phyloP scores from a whole-genome alignment of 352 stramenopile genomes.

The Salisapilia sapeloensis region DNA sequence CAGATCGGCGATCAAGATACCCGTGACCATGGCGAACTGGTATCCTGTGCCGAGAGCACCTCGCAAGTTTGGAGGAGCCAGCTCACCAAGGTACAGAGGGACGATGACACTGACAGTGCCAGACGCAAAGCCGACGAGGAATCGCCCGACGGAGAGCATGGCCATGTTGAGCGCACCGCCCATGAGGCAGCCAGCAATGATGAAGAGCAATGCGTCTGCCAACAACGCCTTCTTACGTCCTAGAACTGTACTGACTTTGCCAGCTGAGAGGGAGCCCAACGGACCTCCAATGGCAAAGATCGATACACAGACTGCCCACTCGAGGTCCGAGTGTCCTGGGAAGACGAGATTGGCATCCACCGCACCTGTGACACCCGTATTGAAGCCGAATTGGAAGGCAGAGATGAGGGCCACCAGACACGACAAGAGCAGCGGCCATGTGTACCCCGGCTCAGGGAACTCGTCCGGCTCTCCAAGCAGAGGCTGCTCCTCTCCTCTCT shows the following conservation, averaged over 20 bases:
- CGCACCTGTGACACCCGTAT: conserved; percentile 47
- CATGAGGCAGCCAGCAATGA: conserved; percentile 19
- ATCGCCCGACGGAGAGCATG: conserved; percentile 47
- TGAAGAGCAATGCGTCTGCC: conserved; percentile 23
- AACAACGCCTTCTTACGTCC: conserved; percentile 22
- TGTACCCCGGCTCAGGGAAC: conserved; percentile 46
- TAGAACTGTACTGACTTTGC: conserved; percentile 13
- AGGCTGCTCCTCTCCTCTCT: conserved; percentile 6
- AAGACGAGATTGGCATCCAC: conserved; percentile 17
- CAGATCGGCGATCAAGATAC: conserved; percentile 27
- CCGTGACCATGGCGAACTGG: conserved; percentile 53
- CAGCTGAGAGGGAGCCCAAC: conserved; percentile 17
- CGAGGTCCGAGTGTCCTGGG: conserved; percentile 12
- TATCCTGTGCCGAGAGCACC: conserved; percentile 55
- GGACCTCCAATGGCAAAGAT: conserved; percentile 21
- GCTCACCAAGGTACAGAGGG: conserved; percentile 47
- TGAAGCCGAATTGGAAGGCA: conserved; percentile 60
- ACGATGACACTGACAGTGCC: conserved; percentile 58
- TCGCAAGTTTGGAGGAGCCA: conserved; percentile 53
- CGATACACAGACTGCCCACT: conserved; percentile 22
- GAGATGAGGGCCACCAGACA: conserved; percentile 53
- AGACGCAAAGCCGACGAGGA: conserved; percentile 48
- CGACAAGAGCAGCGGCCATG: conserved; percentile 37
- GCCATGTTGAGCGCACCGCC: conserved; percentile 36
- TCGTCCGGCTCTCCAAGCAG: conserved; percentile 29